Evolutionary conservation across 192 early-diverging fungal genomes (phyloP), one percentile per base, ranked within the genome.

Genomic region (Ramicandelaber brevisporus): DNA sequence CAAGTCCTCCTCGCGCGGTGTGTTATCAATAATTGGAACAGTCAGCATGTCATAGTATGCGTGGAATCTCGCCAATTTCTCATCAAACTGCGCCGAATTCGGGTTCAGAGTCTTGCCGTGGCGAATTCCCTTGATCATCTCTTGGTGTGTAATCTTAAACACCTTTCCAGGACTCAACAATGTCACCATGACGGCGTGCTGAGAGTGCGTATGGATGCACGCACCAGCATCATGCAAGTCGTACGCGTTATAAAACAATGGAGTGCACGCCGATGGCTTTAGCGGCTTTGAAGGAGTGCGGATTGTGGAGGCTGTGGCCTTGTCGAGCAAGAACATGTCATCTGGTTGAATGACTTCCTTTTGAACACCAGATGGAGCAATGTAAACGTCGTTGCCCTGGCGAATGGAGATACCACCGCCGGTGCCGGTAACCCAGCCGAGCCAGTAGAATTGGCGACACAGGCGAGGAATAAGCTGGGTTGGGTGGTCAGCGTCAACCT

Each of bases 91-190:
- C n/a, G n/a, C n/a, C n/a, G n/a, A n/a, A n/a, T n/a, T n/a, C n/a
- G n/a, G n/a, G 10, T 51, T 41, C 27, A 62, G 59, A 1, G 63
- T 52, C 19, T 40, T 49, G 2, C 85, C 90, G 12, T 63, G 59
- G 14, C 75, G 55, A 29, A 96, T 96, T 4, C 90, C 90, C 56
- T 96, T 96, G 56, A 96, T 96, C 90, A 96, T 96, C 44, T 96
- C 90, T 44, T 92, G 86, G 48, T 92, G 82, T 5, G 81, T 78
- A 32, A 96, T 88, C 7, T 46, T 45, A 53, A 96, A 96, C 26
- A 58, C 64, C 4, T 65, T 53, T 6, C 70, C 70, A 7, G 53
- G 29, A 34, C 59, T 83, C 21, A 96, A 45, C 42, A 96, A 44
- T 0, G 90, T 92, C 3, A 53, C 83, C 70, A 96, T 73, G 12